Evolutionary conservation across 2,329 filamentous ascomycete species (phyloP), one percentile per base, ranked within the genome.

Genomic region (Aspergillus sp.): DNA sequence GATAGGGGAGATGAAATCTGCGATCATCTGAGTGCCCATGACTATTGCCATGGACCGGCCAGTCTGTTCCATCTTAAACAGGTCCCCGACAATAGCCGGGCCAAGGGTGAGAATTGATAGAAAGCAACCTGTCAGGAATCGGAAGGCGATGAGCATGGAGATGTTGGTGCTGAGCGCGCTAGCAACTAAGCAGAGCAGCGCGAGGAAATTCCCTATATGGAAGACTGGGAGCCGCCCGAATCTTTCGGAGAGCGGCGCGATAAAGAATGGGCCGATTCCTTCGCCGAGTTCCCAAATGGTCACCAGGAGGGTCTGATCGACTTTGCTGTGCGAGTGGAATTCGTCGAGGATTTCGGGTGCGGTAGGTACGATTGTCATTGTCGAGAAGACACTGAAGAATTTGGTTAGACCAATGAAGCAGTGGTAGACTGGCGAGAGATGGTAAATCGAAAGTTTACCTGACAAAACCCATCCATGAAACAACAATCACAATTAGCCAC

Each of bases 241-340:
- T 23, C 77, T 69, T 64, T 82, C 80, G 5, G 77, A 80, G 0
- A 81, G 68, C 1, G 79, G 79, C 6, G 77, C 79, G 52, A 81
- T 77, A 49, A 81, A 70, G 5, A 82, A 68, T 4, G 80, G 80
- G 0, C 79, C 79, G 17, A 75, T 73, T 17, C 77, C 78, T 72
- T 81, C 79, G n/a, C 80, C 80, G 4, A 81, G 72, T 58, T 81
- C 80, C 80, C 79, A 81, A 59, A 82, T 80, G 0, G 79, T 80
- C 54, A 82, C 78, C 47, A 82, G 77, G 7, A 81, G 77, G 41
- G 60, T 62, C 49, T 62, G 60, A 55, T 62, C 52, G 52, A 62
- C 30, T 7, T 27, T 58, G 17, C 51, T 62, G 50, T 61, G 36
- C 11, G 63, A 63, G 48, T 64, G 51, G 38, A 51, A 51, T n/a